These are phyloP conservation scores for Circinella umbellata DNA, from an alignment of 371 early-diverging fungal genomes.

Conservation along the genomic window DNA sequence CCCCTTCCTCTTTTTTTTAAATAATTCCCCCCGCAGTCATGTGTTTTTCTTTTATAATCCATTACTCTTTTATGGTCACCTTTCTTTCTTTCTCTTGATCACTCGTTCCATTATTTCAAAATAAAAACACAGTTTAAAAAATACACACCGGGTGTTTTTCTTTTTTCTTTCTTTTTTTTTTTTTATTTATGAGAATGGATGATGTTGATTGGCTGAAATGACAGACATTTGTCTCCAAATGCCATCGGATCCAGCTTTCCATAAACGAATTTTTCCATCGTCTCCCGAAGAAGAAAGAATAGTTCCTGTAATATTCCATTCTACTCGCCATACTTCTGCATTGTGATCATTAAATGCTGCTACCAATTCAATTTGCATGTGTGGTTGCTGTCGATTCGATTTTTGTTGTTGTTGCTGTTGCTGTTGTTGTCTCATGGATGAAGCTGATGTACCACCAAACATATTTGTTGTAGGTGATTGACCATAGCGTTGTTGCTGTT, in stretches of 20 bases:
- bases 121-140: too few species aligned
- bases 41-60: too few species aligned
- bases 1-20: too few species aligned
- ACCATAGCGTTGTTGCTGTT: conserved; percentile 20
- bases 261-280: conserved; percentile 89
- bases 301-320: conserved; percentile 95
- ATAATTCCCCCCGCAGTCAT: too few species aligned
- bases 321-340: conserved; percentile 87
- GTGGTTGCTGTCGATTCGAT: conserved; percentile 17
- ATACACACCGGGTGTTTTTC: too few species aligned
- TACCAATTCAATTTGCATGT: conserved; percentile 60
- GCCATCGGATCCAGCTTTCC: conserved; percentile 76
- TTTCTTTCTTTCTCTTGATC: too few species aligned
- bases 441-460: conserved; percentile 15
- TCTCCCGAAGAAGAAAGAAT: conserved; percentile 89
- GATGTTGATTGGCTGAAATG: conserved; percentile 51
- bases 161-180: too few species aligned
- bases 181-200: not conserved
- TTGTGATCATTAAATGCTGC: conserved; percentile 73
- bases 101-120: too few species aligned
- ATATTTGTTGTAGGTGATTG: conserved; percentile 5
- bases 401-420: not conserved
- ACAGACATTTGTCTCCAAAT: conserved; percentile 75
- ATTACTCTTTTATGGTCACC: too few species aligned
- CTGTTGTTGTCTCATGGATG: conserved; percentile 3